These are phyloP conservation scores for Colletotrichum tabaci DNA, from an alignment of 2,329 filamentous ascomycete species.

Conservation along the genomic window DNA sequence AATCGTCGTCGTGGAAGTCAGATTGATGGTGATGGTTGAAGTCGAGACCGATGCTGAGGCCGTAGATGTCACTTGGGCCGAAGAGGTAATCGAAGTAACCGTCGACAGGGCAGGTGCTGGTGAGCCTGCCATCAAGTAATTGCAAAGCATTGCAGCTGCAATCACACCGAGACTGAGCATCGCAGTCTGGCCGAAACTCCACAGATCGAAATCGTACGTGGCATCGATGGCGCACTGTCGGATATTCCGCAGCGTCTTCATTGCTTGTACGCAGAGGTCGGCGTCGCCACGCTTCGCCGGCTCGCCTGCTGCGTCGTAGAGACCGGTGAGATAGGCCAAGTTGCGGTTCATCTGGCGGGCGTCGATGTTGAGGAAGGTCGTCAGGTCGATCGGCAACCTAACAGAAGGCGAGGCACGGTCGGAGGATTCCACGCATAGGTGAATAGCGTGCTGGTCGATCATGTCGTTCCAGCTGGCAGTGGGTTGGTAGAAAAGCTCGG, in stretches of 20 bases:
- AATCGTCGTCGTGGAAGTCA: conserved; percentile 56
- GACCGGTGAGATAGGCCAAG: conserved; percentile 63
- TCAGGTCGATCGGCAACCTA: conserved; percentile 63
- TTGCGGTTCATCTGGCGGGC: conserved; percentile 68
- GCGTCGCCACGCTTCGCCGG: conserved; percentile 1
- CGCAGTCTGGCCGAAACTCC: conserved; percentile 12
- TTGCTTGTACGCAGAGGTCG: conserved; percentile 2
- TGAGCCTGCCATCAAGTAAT: conserved; percentile 24
- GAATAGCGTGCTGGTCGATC: conserved; percentile 60
- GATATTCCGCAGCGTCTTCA: conserved; percentile 21
- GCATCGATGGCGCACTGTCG: conserved; percentile 1
- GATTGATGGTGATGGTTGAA: conserved; percentile 54
- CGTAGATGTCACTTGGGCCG: conserved; percentile 1
- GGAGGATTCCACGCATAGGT: conserved; percentile 62
- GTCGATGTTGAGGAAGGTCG: conserved; percentile 66
- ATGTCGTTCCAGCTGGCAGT: conserved; percentile 53
- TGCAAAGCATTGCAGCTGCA: conserved; percentile 20
- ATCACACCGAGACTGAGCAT: conserved; percentile 19
- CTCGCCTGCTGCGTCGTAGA: conserved; percentile 47
- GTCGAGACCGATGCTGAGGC: conserved; percentile 38
- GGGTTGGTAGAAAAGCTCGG: conserved; percentile 55
- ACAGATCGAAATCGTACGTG: conserved; percentile 25
- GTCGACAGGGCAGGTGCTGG: conserved; percentile 3
- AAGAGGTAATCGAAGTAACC: conserved; percentile 12
- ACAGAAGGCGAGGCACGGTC: conserved; percentile 54